A percentile compares a stretch with the other conserved stretches of the same genome.
Conservation (phyloP, 352 stramenopile species). For the Pythium guiyangense region DNA sequence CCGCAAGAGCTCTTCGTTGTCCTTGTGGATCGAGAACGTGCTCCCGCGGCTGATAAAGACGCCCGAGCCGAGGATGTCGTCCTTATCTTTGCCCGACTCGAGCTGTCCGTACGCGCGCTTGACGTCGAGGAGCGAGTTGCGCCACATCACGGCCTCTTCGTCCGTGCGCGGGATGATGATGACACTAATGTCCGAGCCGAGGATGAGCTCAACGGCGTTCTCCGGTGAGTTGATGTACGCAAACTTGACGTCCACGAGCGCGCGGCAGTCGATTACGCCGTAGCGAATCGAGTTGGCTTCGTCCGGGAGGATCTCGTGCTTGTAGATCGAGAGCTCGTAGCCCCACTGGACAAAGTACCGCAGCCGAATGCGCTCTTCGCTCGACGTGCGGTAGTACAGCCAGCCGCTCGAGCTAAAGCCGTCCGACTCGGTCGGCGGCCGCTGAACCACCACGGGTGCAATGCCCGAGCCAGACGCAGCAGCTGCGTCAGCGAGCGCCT, state of each 20-base stretch:
- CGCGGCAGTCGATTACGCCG: slow-evolving; percentile 82
- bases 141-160: slow-evolving; percentile 83
- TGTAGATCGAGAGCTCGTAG: slow-evolving; percentile 88
- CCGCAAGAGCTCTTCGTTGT: slow-evolving; percentile 82
- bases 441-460: slow-evolving; percentile 8
- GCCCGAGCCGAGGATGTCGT: slow-evolving; percentile 63
- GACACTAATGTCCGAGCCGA: slow-evolving; percentile 72
- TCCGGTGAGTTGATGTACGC: slow-evolving; percentile 82
- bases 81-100: slow-evolving; percentile 71
- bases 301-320: slow-evolving; percentile 80
- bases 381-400: slow-evolving; percentile 83
- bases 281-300: slow-evolving; percentile 79
- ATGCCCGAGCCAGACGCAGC: slow-evolving; percentile 13
- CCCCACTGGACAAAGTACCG: slow-evolving; percentile 88
- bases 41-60: slow-evolving; percentile 84
- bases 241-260: slow-evolving; percentile 77
- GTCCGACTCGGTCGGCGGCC: slow-evolving; percentile 7
- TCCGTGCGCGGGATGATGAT: slow-evolving; percentile 82
- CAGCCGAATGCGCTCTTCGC: slow-evolving; percentile 73
- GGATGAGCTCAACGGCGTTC: slow-evolving; percentile 80
- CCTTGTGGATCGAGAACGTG: slow-evolving; percentile 79
- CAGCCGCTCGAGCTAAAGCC: slow-evolving; percentile 73
- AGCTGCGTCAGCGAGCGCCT: slow-evolving; percentile 18
- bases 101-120: slow-evolving; percentile 76
- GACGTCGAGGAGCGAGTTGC: slow-evolving; percentile 71